Evolutionary conservation across 345 rosid genomes (phyloP), one percentile per base, ranked within the genome.

Genomic region (Rhodamnia rubescens): DNA sequence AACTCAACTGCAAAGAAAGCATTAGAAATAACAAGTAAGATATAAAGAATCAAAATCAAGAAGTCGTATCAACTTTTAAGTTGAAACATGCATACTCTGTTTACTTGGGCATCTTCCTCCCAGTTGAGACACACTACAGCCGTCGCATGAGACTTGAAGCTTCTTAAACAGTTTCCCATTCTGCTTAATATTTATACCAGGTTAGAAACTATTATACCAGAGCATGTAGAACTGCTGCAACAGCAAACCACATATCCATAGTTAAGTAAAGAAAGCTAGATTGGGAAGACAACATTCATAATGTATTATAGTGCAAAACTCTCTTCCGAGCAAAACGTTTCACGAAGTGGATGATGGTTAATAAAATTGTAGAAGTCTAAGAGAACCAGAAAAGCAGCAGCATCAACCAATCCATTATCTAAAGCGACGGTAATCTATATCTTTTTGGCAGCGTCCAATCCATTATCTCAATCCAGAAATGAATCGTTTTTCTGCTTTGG

Each of bases 111-210:
- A 51, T 96, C 98, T 90, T 93, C 97, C 92, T 92, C 98, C 99
- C 99, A 95, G 88, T 94, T 91, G 88, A 96, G 98, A 89, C 95
- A 94, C 83, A 94, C 93, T n/a, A 94, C 98, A 86, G 98, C 95
- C 86, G 90, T 95, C 75, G 87, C 51, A 86, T 96, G 98, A 40
- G 95, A 93, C 88, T 92, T 95, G 88, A 94, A 90, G 91, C 93
- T 92, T 92, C 0, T 92, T 92, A 88, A 94, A 87, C 85, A 92
- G 83, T 88, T 94, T 96, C 82, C 98, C 98, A 57, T 93, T 96
- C 97, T 95, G 90, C 81, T 83, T 32, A 83, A 87, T 29, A 88
- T 57, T 82, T 40, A 86, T 13, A 26, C 50, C 15, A 44, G 24
- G 57, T 24, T 59, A 50, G 81, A 14, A 85, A 52, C 11, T 13